A percentile compares a stretch with the other conserved stretches of the same genome.
These are phyloP conservation scores for Medicago arabica DNA, from an alignment of 306 rosid species.

Conservation along the genomic window DNA sequence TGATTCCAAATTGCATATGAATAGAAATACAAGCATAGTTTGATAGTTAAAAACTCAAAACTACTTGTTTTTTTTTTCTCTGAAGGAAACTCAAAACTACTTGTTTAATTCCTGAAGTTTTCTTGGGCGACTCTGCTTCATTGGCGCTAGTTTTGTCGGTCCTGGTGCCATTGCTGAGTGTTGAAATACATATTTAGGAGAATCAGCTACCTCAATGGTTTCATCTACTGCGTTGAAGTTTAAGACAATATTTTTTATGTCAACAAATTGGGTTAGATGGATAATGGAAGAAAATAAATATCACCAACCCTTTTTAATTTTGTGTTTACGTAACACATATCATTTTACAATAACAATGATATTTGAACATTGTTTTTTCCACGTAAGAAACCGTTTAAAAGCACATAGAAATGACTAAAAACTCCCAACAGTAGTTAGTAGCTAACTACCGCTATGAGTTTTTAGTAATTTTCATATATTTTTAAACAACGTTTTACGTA, in stretches of 20 bases:
- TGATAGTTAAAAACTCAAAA: neutral
- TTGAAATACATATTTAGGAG: neutral
- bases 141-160: neutral
- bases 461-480: no score
- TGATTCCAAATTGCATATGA: neutral
- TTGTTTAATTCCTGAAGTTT: slow-evolving; percentile 2
- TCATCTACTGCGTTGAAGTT: slow-evolving; percentile 9
- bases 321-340: no score
- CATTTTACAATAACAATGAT: no score
- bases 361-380: no score
- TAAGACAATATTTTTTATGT: neutral
- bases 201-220: neutral
- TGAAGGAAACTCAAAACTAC: neutral
- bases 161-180: neutral
- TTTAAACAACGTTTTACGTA: no score
- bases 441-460: no score
- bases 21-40: neutral
- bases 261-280: neutral
- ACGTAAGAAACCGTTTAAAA: no score
- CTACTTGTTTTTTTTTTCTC: neutral
- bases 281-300: neutral
- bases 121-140: slow-evolving; percentile 13
- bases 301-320: no score
- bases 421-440: no score
- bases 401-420: no score